These are phyloP conservation scores for Trichophyton equinum DNA, from an alignment of 2,329 filamentous ascomycete species.

Conservation along the genomic window DNA sequence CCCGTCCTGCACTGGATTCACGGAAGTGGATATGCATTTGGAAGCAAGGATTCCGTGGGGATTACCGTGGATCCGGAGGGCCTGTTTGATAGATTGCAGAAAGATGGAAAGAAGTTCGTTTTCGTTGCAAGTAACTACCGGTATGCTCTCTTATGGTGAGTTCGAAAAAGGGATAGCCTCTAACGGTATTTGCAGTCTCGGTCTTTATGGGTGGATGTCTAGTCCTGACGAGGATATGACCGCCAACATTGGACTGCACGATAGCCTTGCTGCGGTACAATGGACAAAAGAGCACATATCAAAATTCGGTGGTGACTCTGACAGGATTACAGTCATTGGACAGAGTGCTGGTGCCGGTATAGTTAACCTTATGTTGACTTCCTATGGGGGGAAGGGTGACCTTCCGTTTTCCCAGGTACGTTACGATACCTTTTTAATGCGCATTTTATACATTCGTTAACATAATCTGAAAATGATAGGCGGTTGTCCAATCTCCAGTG, in stretches of 20 bases:
- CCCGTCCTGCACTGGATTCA: conserved; percentile 12
- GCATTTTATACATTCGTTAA: background rate
- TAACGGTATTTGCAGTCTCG: conserved; percentile 3
- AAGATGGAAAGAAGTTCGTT: conserved; percentile 7
- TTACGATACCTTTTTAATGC: background rate
- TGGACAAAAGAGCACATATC: conserved; percentile 9
- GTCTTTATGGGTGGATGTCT: conserved; percentile 8
- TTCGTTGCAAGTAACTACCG: conserved; percentile 11
- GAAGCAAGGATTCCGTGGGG: conserved; percentile 5
- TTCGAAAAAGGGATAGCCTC: background rate
- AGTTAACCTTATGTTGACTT: conserved; percentile 6
- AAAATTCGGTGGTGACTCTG: conserved; percentile 10
- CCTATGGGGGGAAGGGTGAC: background rate
- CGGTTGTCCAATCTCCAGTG: background rate
- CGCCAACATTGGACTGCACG: conserved; percentile 9
- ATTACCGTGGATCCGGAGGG: conserved; percentile 2
- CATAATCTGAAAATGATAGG: background rate
- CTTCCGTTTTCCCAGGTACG: conserved; percentile 2
- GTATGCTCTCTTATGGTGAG: background rate
- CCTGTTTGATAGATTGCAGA: conserved; percentile 4
- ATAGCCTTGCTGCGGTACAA: conserved; percentile 7
- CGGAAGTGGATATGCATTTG: conserved; percentile 7
- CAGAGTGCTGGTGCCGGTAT: conserved; percentile 7
- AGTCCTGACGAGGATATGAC: conserved; percentile 6
- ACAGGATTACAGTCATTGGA: conserved; percentile 7